These are phyloP conservation scores for Arabidopsis lyrata DNA, from an alignment of 441 rosid species.

Conservation along the genomic window DNA sequence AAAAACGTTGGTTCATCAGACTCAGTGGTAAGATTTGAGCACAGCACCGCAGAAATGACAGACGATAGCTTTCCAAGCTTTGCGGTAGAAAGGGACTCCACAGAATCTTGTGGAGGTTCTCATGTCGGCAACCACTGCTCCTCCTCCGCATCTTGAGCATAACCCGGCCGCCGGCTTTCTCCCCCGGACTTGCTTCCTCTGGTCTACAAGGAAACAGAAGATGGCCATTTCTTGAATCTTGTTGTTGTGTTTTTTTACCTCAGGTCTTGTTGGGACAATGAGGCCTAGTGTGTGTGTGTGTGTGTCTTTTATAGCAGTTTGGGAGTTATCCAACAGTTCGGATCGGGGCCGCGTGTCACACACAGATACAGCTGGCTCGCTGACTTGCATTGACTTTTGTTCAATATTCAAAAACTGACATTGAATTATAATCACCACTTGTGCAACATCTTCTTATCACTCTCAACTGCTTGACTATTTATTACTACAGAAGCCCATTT, in stretches of 20 bases:
- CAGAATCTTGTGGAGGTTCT: constrained; percentile 81
- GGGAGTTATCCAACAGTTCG: constrained; percentile 25
- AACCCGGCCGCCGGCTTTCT: constrained; percentile 90
- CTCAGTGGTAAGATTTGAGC: constrained; percentile 71
- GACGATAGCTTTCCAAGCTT: constrained; percentile 79
- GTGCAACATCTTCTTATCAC: constrained; percentile 24
- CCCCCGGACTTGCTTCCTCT: constrained; percentile 66
- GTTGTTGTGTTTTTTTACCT: not conserved
- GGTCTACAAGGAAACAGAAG: constrained; percentile 88
- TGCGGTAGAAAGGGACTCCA: constrained; percentile 79
- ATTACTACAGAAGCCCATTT: constrained; percentile 37
- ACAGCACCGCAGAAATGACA: constrained; percentile 87
- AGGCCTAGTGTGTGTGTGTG: not conserved
- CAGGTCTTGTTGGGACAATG: constrained; percentile 8
- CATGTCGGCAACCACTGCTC: constrained; percentile 95
- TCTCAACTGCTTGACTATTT: constrained; percentile 38
- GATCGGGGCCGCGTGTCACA: constrained; percentile 43
- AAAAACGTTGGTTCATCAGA: constrained; percentile 25
- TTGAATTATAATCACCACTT: constrained; percentile 28
- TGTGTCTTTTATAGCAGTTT: constrained; percentile 37
- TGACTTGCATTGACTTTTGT: constrained; percentile 30
- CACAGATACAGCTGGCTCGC: constrained; percentile 33
- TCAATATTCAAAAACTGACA: constrained; percentile 10
- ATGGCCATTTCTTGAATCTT: constrained; percentile 55
- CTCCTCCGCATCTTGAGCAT: constrained; percentile 89